Base-by-base conservation (phyloP, 2,329 filamentous ascomycete genomes). In the Bimuria novae-zelandiae region DNA sequence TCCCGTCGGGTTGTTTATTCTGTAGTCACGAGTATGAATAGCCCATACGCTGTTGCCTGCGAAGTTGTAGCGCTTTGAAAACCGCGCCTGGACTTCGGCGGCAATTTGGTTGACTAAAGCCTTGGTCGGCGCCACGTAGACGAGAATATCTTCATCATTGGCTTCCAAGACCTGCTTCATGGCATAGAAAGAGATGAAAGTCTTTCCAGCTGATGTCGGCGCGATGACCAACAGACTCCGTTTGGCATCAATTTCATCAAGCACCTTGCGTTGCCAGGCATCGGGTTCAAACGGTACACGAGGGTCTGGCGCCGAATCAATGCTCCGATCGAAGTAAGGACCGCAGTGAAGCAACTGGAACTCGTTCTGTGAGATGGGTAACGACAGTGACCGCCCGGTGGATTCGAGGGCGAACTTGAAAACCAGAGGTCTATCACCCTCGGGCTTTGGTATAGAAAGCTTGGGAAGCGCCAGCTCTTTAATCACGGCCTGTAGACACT, bases 71-170 rank as follows among this genome's bases (percentile, higher is more conserved):
- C 73, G 77, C 72, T 92, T 93, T 0, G 82, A 84, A 65, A 90
- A 93, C 4, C 88, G 82, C 4, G 85, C 89, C 67, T 90, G 85
- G 14, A 92, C 80, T 72, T 92, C 89, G 1, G 89, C 89, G 1
- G 88, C 89, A 59, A 93, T 92, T 69, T 93, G 89, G 67, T 92
- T 92, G 53, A 92, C 89, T 10, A 93, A 77, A 3, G 90, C 89
- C 66, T 93, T 93, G 0, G 89, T 92, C 0, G 89, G 89, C 0
- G 89, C 89, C 5, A 93, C 87, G 60, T 92, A 93, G 0, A 92
- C 86, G 6, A 93, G 73, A 2, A 92, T 81, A 2, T 84, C 85
- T 43, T 90, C 84, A 54, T 92, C 83, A 56, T 83, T 84, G 3
- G 81, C 80, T 64, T 88, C 80, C 8, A 93, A 76, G 1, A 92